Evolutionary conservation across 2,329 filamentous ascomycete genomes (phyloP), one percentile per base, ranked within the genome.

Genomic region (Fusarium aywerte): DNA sequence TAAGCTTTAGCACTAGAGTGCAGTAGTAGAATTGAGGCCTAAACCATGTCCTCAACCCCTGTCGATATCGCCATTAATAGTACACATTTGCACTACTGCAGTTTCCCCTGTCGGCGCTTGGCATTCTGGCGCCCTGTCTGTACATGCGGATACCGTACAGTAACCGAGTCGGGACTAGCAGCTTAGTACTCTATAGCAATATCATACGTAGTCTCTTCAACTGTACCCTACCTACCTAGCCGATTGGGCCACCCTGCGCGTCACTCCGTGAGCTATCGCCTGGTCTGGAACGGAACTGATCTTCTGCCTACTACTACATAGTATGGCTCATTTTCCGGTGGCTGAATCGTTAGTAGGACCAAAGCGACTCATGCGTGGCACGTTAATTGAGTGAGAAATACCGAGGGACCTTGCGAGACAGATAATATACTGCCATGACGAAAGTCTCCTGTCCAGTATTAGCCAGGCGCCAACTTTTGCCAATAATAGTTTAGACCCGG

Each of bases 1-100:
- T 70, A 72, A 70, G 61, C 67, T 71, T 70, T 54, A 29, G 54
- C 49, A 68, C 69, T 72, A 68, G 53, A 36, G 39, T 20, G 36
- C 49, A 56, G 59, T 40, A 39, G 35, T 44, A 42, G 44, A 60
- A 51, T 36, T 35, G 51, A 36, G 44, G 23, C 29, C 44, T 38
- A 33, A 49, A 45, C 60, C 58, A 44, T 51, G 60, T 20, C 44
- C 20, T 20, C 1, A 5, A 55, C 25, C 38, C 57, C 45, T 67
- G 60, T 23, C 33, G 13, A 32, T 43, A 62, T 62, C 59, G 32
- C 67, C 67, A 69, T 69, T 70, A 62, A 69, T 69, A 69, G 67
- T 60, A 68, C 60, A 52, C 49, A 48, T 65, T 64, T 38, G 16
- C 49, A 50, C 62, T 62, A 48, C 8, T 18, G 39, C 23, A 51